Percentiles rank a stretch among this genome's conserved stretches.
phyloP scores from a whole-genome alignment of 2,329 filamentous ascomycete genomes.

The Colletotrichum coccodes region DNA sequence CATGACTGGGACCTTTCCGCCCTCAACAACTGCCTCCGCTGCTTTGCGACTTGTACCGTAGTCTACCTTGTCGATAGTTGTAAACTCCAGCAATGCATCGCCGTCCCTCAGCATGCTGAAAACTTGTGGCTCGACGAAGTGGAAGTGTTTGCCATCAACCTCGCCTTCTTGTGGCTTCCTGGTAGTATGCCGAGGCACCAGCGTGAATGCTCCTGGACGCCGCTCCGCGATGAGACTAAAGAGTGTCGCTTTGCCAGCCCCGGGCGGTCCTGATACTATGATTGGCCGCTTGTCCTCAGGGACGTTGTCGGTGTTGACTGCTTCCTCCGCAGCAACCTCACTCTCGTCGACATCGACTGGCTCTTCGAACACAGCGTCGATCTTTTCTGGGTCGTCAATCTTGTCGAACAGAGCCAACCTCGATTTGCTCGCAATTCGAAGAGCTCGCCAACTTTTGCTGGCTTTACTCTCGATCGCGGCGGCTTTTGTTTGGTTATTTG shows the following conservation, averaged over 20 bases:
- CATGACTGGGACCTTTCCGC: slow-evolving; percentile 69
- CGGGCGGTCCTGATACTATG: slow-evolving; percentile 73
- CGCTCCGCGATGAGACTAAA: slow-evolving; percentile 70
- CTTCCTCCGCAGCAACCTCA: slow-evolving; percentile 48
- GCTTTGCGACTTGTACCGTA: slow-evolving; percentile 67
- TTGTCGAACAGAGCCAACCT: slow-evolving; percentile 85
- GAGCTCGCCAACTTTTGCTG: slow-evolving; percentile 90
- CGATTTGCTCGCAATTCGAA: slow-evolving; percentile 80
- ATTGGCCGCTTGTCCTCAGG: slow-evolving; percentile 65
- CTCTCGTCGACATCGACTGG: slow-evolving; percentile 47
- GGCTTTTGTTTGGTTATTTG: slow-evolving; percentile 66
- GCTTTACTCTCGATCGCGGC: slow-evolving; percentile 76
- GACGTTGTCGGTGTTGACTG: slow-evolving; percentile 39
- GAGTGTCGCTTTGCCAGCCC: slow-evolving; percentile 71
- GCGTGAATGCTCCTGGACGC: slow-evolving; percentile 73
- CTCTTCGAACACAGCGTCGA: slow-evolving; percentile 67
- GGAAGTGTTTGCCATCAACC: slow-evolving; percentile 60
- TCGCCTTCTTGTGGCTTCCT: slow-evolving; percentile 61
- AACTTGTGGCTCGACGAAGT: slow-evolving; percentile 65
- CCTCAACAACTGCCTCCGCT: slow-evolving; percentile 60
- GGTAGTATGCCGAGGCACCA: slow-evolving; percentile 65
- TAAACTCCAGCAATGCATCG: slow-evolving; percentile 68
- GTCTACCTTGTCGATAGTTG: slow-evolving; percentile 56
- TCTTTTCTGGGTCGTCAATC: slow-evolving; percentile 84
- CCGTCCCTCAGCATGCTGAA: slow-evolving; percentile 69